These are phyloP conservation scores for Boletellus ananas DNA, from an alignment of 768 basidiomycete species.

Conservation along the genomic window DNA sequence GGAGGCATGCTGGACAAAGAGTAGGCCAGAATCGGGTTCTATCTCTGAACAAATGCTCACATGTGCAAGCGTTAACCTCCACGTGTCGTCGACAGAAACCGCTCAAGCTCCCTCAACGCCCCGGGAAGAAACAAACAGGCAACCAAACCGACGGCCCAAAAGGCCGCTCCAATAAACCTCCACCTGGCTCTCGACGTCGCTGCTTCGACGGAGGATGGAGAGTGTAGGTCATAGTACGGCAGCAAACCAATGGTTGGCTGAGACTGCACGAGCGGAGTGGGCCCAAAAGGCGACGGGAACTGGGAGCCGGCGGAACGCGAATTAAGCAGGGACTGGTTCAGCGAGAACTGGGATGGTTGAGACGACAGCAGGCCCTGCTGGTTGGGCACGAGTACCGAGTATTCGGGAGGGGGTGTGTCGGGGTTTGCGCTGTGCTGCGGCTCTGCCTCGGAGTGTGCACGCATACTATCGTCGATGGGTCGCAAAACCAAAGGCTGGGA, in stretches of 20 bases:
- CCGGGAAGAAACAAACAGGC: conserved; percentile 27
- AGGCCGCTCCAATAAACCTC: conserved; percentile 41
- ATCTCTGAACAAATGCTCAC: not conserved
- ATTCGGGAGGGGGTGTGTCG: conserved; percentile 29
- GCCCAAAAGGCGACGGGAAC: conserved; percentile 30
- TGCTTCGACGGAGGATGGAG: conserved; percentile 35
- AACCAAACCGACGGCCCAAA: conserved; percentile 37
- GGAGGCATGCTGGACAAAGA: too few species aligned
- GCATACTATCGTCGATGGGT: conserved; percentile 3
- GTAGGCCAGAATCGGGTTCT: too few species aligned
- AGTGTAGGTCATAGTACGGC: conserved; percentile 44
- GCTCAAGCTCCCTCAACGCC: conserved; percentile 13
- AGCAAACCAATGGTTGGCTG: conserved; percentile 32
- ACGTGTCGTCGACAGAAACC: not conserved
- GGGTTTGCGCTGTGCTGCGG: conserved; percentile 22
- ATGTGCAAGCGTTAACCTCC: not conserved
- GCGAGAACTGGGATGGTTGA: conserved; percentile 8
- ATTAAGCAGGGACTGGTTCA: conserved; percentile 15
- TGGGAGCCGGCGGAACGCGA: conserved; percentile 11
- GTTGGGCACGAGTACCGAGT: conserved; percentile 19
- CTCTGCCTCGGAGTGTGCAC: conserved; percentile 9
- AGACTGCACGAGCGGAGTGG: conserved; percentile 39
- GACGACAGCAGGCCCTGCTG: conserved; percentile 14
- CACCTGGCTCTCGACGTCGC: conserved; percentile 38
- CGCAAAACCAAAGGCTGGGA: not conserved